Base-by-base conservation (phyloP, 306 rosid genomes). In the Trichosanthes cucumerina region DNA sequence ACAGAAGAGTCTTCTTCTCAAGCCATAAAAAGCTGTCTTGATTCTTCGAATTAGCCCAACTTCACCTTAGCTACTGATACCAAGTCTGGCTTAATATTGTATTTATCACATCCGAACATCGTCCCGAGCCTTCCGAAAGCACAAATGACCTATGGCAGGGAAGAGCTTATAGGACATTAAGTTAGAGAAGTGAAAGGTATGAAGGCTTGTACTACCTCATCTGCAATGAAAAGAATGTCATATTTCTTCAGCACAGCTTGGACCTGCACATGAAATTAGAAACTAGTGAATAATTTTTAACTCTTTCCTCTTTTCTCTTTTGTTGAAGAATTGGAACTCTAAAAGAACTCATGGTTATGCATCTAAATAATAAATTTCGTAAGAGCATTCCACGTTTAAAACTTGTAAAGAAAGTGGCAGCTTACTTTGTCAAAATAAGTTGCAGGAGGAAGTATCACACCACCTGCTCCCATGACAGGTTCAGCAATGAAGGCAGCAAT, bases 401-500 rank as follows among this genome's bases (percentile, higher is more conserved):
- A 8, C 26, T 73, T 16, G 41, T 28, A 15, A 16, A 73, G 38
- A 16, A 26, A 73, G 43, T 73, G 59, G 15, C 18, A 4, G 43
- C 77, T 73, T 78, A 91, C 98, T 96, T 95, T 95, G 0, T 95
- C 96, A 84, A 95, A 95, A 86, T 92, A 95, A 80, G 96, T 84
- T 79, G 91, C 79, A 57, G 98, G 97, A 28, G 97, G 97, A 87
- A 62, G 86, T 49, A 95, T 88, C 75, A 95, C 97, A 85, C 99
- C 99, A 39, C 97, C 98, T 62, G 97, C 97, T 47, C 99, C 99
- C 89, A 95, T 91, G 77, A 92, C 91, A 70, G 99, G 99, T 82
- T 95, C 99, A 7, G 98, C 99, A 26, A 95, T 95, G 82, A 95
- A 95, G 38, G 99, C 99, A 62, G 99, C 98, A 84, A 95, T 92